Percentiles rank a stretch among this genome's conserved stretches.
Conservation (phyloP, 106 monocot species). For the Platanthera guangdongensis region DNA sequence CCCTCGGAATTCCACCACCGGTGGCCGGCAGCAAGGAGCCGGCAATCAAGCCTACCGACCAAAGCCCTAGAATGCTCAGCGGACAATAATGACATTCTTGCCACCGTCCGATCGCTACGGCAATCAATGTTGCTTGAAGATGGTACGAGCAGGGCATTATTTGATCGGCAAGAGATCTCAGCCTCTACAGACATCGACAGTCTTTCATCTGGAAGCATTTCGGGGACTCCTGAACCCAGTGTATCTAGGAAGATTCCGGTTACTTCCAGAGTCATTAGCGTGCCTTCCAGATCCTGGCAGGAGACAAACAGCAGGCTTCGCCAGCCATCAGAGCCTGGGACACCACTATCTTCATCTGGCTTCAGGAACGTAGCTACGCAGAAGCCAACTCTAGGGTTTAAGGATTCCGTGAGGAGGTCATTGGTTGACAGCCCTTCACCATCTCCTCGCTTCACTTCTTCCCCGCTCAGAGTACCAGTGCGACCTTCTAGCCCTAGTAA, state of each 20-base stretch:
- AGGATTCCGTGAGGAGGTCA: slow-evolving; percentile 15
- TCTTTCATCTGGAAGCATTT: slow-evolving; percentile 87
- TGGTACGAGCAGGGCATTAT: slow-evolving; percentile 28
- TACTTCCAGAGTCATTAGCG: slow-evolving; percentile 38
- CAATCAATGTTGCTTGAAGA: slow-evolving; percentile 54
- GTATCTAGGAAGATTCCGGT: slow-evolving; percentile 11
- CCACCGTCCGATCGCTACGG: slow-evolving; percentile 44
- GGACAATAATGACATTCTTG: slow-evolving; percentile 37
- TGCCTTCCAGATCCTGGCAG: slow-evolving; percentile 77
- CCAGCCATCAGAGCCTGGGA: slow-evolving; percentile 36
- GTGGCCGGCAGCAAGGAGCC: slow-evolving; percentile 48
- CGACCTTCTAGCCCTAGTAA: slow-evolving; percentile 41
- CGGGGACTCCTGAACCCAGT: slow-evolving; percentile 34
- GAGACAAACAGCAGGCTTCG: slow-evolving; percentile 57
- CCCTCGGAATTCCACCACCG: slow-evolving; percentile 27
- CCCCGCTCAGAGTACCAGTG: slow-evolving; percentile 24
- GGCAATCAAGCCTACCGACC: slow-evolving; percentile 25
- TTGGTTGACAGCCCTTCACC: slow-evolving; percentile 27
- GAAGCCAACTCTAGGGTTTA: slow-evolving; percentile 10
- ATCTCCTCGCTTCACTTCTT: slow-evolving; percentile 23
- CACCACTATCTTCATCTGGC: slow-evolving; percentile 14
- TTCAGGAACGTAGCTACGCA: slow-evolving; percentile 12
- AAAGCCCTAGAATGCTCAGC: slow-evolving; percentile 45
- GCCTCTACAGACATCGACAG: slow-evolving; percentile 78
- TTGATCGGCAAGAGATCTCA: slow-evolving; percentile 38